Percentiles rank a stretch among this genome's conserved stretches.
These are phyloP conservation scores for Phaffomyces opuntiae DNA, from an alignment of 805 yeast species.

Conservation along the genomic window DNA sequence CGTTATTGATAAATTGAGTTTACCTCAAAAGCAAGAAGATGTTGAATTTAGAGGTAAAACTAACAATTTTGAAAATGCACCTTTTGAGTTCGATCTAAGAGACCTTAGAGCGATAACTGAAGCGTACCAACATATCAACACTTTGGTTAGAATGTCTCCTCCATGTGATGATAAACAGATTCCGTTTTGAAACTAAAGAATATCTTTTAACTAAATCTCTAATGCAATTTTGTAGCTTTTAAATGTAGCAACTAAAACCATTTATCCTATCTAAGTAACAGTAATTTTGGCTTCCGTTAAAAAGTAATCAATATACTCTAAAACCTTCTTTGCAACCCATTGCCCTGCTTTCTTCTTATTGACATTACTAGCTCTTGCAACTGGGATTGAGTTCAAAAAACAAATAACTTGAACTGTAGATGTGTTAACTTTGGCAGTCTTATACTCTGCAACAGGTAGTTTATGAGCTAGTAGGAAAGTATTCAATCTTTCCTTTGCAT, in stretches of 20 bases:
- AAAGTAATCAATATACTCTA: conserved; percentile 10
- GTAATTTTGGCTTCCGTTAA: not conserved
- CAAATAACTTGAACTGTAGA: conserved; percentile 17
- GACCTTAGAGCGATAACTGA: conserved; percentile 10
- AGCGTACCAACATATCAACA: conserved; percentile 16
- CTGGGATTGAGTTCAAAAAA: conserved; percentile 6
- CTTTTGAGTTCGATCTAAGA: conserved; percentile 1
- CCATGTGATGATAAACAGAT: conserved; percentile 16
- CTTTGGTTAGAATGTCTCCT: conserved; percentile 17
- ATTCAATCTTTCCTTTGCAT: conserved; percentile 14
- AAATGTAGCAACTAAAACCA: not conserved
- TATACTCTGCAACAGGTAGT: conserved; percentile 13
- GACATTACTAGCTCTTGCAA: conserved; percentile 12
- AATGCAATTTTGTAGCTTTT: not conserved
- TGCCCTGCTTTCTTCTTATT: conserved; percentile 20
- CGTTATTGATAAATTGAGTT: conserved; percentile 27
- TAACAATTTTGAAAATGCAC: conserved; percentile 7
- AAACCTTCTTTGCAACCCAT: conserved; percentile 13
- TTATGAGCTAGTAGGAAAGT: conserved; percentile 6
- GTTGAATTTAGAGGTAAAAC: conserved; percentile 15
- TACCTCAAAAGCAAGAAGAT: conserved; percentile 26
- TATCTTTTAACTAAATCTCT: too few relatives aligned
- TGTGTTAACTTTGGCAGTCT: conserved; percentile 12
- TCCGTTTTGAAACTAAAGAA: not conserved
- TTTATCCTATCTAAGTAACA: too few relatives aligned